Percentiles rank a stretch among this genome's conserved stretches.
These are phyloP conservation scores for Candida coquimbonensis DNA, from an alignment of 805 yeast genomes.

Conservation along the genomic window DNA sequence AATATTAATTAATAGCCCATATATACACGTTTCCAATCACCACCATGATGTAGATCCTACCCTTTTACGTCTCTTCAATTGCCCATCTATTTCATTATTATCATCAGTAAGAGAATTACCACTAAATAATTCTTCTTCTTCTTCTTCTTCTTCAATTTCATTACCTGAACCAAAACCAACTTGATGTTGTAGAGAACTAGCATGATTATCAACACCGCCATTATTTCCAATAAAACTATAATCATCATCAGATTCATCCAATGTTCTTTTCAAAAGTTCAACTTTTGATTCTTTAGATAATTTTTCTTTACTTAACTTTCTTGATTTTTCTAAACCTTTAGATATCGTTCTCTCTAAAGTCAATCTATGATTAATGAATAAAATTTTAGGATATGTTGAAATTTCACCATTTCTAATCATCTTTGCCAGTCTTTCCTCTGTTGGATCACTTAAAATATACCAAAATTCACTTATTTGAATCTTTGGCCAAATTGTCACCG, in stretches of 20 bases:
- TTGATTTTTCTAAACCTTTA: slow-evolving; percentile 34
- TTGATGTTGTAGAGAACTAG: slow-evolving; percentile 6
- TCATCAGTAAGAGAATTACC: neutral
- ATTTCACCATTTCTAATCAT: slow-evolving; percentile 58
- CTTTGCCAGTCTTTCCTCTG: slow-evolving; percentile 44
- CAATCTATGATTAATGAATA: slow-evolving; percentile 58
- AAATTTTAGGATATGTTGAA: slow-evolving; percentile 57
- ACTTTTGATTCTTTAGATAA: neutral
- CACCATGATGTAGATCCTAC: neutral
- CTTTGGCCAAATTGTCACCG: slow-evolving; percentile 73
- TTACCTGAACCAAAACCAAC: slow-evolving; percentile 7
- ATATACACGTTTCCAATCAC: too few species aligned
- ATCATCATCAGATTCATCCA: slow-evolving; percentile 11
- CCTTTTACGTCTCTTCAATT: too few species aligned
- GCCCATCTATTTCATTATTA: too few species aligned
- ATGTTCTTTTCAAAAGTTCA: neutral
- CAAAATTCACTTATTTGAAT: slow-evolving; percentile 51
- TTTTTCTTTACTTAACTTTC: slow-evolving; percentile 2
- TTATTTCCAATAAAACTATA: neutral
- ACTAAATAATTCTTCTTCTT: slow-evolving; percentile 1
- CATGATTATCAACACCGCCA: neutral
- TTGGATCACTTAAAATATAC: slow-evolving; percentile 64
- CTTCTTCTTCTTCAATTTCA: slow-evolving; percentile 3
- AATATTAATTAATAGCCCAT: too few species aligned
- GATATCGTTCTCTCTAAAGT: slow-evolving; percentile 60